Conservation (phyloP, 1,284 basidiomycete species). For the Entoloma clypeatum region DNA sequence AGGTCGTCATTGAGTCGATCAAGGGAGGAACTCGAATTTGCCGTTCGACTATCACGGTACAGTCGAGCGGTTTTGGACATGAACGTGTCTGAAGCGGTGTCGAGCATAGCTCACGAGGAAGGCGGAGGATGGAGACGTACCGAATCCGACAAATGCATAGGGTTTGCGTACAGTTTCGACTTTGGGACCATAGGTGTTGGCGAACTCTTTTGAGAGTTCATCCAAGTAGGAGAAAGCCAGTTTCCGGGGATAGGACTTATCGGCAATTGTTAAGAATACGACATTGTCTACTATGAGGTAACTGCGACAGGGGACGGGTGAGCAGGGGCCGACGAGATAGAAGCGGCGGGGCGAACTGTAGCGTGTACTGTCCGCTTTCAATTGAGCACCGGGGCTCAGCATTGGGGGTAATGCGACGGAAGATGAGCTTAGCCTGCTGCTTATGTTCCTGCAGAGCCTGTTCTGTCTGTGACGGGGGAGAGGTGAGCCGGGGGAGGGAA, state of each 20-base stretch:
- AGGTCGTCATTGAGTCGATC: constrained; percentile 94
- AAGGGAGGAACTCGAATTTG: constrained; percentile 70
- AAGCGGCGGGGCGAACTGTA: constrained; percentile 66
- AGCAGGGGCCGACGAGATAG: constrained; percentile 11
- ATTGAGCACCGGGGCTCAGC: constrained; percentile 96
- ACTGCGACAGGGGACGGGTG: constrained; percentile 41
- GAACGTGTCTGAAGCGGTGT: constrained; percentile 75
- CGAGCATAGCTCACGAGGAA: constrained; percentile 7
- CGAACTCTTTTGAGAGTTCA: constrained; percentile 95
- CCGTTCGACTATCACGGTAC: constrained; percentile 91
- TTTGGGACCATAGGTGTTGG: constrained; percentile 85
- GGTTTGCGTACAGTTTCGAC: constrained; percentile 84
- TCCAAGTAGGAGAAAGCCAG: constrained; percentile 97
- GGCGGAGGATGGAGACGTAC: constrained; percentile 42
- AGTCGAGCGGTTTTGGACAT: constrained; percentile 97
- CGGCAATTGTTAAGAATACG: constrained; percentile 93
- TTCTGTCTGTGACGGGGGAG: constrained; percentile 69
- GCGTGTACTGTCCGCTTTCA: constrained; percentile 90
- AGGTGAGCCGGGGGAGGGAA: constrained; percentile 25
- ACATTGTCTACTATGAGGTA: constrained; percentile 94
- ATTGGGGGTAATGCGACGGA: constrained; percentile 89
- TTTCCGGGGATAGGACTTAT: constrained; percentile 96
- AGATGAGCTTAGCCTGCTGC: constrained; percentile 96
- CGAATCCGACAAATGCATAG: constrained; percentile 95
- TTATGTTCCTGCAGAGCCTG: constrained; percentile 94